Base-by-base conservation (phyloP, 2,329 filamentous ascomycete species). In the Uncinocarpus reesii region DNA sequence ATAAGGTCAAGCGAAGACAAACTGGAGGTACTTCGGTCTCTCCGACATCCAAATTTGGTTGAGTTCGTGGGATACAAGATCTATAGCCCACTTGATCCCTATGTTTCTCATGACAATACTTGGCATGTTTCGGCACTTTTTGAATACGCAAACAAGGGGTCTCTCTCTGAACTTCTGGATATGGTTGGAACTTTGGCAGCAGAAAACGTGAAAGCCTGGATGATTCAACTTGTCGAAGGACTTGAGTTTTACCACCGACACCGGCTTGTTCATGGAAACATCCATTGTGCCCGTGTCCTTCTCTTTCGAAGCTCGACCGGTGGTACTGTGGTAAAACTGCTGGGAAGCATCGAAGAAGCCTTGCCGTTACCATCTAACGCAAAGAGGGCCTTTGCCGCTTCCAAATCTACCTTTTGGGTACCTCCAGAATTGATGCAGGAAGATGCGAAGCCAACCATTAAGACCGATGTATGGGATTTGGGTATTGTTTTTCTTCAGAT, bases 401-500 rank as follows among this genome's bases (percentile, higher is more conserved):
- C 84, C 15, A 83, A 82, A 56, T 88, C 86, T 13, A 80, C 83
- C 1, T 86, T 87, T 55, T 95, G 89, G 89, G 67, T 84, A 5
- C 80, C 89, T 1, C 84, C 88, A 1, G 88, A 95, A 65, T 75
- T 88, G 40, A 75, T 72, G 1, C 78, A 75, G 51, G 81, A 77
- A 23, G 75, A 75, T 24, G 72, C 60, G 28, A 61, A 64, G 31
- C 63, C 64, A 45, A 83, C 63, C 73, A 83, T 67, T 58, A 95
- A 95, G 63, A 86, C 87, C 0, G 92, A 96, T 62, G 79, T 96
- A 7, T 98, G 92, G 92, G 86, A 95, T 56, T 80, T 98, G 58
- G 92, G 92, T 3, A 79, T 95, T 24, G 78, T 95, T 4, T 85
- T 95, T 57, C 66, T 95, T 32, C 90, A 98, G 63, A 95, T 96